Evolutionary conservation across 1,139 yeast species (phyloP).

Genomic region (Yamadazyma dushanensis): DNA sequence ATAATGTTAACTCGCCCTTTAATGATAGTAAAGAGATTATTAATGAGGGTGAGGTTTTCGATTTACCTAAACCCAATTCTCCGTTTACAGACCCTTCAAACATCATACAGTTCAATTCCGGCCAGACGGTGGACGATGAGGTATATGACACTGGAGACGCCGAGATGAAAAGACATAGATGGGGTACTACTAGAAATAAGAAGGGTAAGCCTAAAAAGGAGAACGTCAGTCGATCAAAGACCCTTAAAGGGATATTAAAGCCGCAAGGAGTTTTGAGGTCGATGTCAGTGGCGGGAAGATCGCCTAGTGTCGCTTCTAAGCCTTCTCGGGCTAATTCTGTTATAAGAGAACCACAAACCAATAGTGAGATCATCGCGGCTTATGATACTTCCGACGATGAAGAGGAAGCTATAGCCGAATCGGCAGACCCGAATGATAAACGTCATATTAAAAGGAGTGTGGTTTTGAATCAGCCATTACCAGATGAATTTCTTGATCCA

Average conservation of each 20-base stretch:
- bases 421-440: slow-evolving; percentile 41
- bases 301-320: slow-evolving; percentile 5
- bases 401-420: slow-evolving; percentile 19
- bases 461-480: slow-evolving; percentile 70
- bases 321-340: slow-evolving; percentile 14
- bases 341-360: slow-evolving; percentile 18
- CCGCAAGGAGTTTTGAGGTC: slow-evolving; percentile 15
- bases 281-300: slow-evolving; percentile 9
- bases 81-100: slow-evolving; percentile 13
- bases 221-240: slow-evolving; percentile 46
- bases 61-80: slow-evolving; percentile 20
- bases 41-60: slow-evolving; percentile 23
- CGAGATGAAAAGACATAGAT: slow-evolving; percentile 70
- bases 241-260: slow-evolving; percentile 36
- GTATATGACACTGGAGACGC: slow-evolving; percentile 13
- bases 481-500: slow-evolving; percentile 57
- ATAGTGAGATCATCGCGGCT: slow-evolving; percentile 21
- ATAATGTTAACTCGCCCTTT: slow-evolving; percentile 20
- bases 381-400: slow-evolving; percentile 31
- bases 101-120: slow-evolving; percentile 7
- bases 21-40: slow-evolving; percentile 20
- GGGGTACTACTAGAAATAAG: slow-evolving; percentile 87
- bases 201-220: slow-evolving; percentile 63
- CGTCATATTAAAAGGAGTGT: slow-evolving; percentile 51
- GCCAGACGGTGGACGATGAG: slow-evolving; percentile 14